These are phyloP conservation scores for Dactylellina parvicollis DNA, from an alignment of 2,329 filamentous ascomycete genomes.

Conservation along the genomic window DNA sequence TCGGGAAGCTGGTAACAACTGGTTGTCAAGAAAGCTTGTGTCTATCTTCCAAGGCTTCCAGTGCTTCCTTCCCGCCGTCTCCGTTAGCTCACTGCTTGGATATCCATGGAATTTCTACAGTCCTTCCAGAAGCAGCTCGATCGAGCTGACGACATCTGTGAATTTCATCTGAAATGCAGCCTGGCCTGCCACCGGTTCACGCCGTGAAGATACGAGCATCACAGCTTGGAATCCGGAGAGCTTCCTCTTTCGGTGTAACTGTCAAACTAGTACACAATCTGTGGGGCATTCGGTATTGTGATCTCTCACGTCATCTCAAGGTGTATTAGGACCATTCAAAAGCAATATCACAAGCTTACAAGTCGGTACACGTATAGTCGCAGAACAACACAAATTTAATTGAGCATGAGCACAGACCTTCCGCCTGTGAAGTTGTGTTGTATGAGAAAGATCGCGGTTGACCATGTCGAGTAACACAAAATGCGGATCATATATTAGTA, in stretches of 20 bases:
- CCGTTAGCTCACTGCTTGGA: not conserved
- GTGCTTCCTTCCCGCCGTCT: conserved; percentile 35
- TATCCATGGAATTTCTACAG: conserved; percentile 38
- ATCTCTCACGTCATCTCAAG: not conserved
- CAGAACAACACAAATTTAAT: not conserved
- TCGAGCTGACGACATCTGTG: conserved; percentile 11
- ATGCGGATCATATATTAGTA: not conserved
- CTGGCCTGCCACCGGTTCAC: not conserved
- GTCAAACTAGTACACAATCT: too few species aligned
- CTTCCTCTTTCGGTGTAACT: not conserved
- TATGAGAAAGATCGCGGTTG: not conserved
- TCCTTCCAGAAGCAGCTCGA: conserved; percentile 43
- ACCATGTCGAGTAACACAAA: not conserved
- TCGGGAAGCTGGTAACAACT: conserved; percentile 35
- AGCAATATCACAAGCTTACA: too few species aligned
- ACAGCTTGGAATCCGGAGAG: not conserved
- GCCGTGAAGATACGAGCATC: not conserved
- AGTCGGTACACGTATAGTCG: too few species aligned
- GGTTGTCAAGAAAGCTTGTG: conserved; percentile 36
- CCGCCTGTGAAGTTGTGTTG: not conserved
- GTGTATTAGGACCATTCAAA: not conserved
- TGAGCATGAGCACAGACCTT: too few species aligned
- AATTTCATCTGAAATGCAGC: not conserved
- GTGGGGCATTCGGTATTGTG: too few species aligned
- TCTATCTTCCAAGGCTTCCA: conserved; percentile 43